These are phyloP conservation scores for Lantana camara DNA, from an alignment of 257 asterid species.

Conservation along the genomic window DNA sequence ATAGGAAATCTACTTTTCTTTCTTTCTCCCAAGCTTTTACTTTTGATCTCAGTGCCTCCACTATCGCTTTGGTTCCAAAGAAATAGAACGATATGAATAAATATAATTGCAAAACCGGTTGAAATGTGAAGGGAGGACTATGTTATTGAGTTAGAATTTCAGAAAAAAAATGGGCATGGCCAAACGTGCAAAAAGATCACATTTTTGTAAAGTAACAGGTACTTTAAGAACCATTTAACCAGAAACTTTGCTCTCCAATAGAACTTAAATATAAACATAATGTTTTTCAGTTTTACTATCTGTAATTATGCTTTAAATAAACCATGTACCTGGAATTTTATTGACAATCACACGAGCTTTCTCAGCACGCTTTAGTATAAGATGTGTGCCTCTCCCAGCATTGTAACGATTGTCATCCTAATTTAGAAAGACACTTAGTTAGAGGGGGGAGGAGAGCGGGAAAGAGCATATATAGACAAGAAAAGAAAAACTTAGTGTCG, in stretches of 20 bases:
- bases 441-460: neutral
- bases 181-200: neutral
- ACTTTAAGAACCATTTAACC: neutral
- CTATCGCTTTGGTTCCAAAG: conserved; percentile 53
- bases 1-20: conserved; percentile 67
- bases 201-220: neutral
- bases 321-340: conserved; percentile 79
- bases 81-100: neutral
- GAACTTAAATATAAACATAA: neutral
- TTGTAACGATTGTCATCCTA: conserved; percentile 92
- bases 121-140: neutral
- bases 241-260: neutral
- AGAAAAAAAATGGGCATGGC: neutral
- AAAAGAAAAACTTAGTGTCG: conserved; percentile 18
- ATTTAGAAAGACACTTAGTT: conserved; percentile 18
- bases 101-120: neutral
- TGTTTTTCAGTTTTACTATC: conserved; percentile 2
- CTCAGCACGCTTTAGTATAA: conserved; percentile 87
- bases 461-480: neutral
- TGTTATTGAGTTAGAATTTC: neutral
- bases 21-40: conserved; percentile 78
- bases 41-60: conserved; percentile 64
- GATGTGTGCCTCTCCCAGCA: conserved; percentile 93
- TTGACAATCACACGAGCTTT: conserved; percentile 87
- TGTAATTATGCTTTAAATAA: neutral